Conservation (phyloP, 1,284 basidiomycete genomes). For the Melanopsichium pennsylvanicum region DNA sequence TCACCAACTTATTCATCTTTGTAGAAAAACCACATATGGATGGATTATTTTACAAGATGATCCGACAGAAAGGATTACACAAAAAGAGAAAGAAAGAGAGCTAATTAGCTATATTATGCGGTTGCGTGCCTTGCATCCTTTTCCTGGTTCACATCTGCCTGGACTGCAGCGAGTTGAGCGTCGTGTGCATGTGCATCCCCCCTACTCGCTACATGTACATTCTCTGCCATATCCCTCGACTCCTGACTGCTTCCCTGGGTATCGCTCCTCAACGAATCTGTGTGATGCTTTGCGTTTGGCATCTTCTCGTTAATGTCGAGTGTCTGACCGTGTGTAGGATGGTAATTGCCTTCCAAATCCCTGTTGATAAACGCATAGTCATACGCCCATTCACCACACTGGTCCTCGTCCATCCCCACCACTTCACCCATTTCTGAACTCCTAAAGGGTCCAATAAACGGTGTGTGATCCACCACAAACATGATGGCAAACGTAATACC, state of each 20-base stretch:
- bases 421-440: conserved; percentile 79
- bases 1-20: too few species aligned
- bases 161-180: not conserved
- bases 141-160: too few species aligned
- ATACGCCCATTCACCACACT: conserved; percentile 71
- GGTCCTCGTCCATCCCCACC: conserved; percentile 80
- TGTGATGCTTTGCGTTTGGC: conserved; percentile 16
- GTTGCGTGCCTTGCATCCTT: not conserved
- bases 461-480: conserved; percentile 78
- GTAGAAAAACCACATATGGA: too few species aligned
- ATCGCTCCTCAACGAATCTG: conserved; percentile 14
- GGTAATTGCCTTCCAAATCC: conserved; percentile 58
- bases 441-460: conserved; percentile 76
- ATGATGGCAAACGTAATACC: conserved; percentile 70
- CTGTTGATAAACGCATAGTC: conserved; percentile 59
- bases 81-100: too few species aligned
- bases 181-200: not conserved
- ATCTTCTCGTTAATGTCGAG: conserved; percentile 52
- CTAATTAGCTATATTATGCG: too few species aligned
- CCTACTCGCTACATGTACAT: not conserved
- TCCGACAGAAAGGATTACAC: too few species aligned
- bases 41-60: too few species aligned
- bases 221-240: conserved; percentile 1
- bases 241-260: conserved; percentile 13
- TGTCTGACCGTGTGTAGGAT: conserved; percentile 43